phyloP scores from a whole-genome alignment of 129 eudicot genomes.

The Chrysanthemum seticuspe region DNA sequence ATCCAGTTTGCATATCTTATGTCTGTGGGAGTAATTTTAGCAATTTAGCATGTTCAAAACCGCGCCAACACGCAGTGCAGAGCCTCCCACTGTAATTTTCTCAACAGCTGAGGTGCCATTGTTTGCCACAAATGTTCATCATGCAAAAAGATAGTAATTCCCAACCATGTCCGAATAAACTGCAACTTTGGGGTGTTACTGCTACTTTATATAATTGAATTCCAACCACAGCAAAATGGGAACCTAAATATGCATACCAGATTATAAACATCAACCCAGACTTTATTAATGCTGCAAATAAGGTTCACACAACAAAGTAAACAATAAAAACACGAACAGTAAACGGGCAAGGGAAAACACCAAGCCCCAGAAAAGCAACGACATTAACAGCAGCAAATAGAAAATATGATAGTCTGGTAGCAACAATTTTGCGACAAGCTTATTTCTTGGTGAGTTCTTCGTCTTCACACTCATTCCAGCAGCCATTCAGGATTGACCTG shows the following conservation, averaged over 20 bases:
- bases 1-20: too few relatives aligned
- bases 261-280: slow-evolving; percentile 4
- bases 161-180: too few relatives aligned
- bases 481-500: slow-evolving; percentile 50
- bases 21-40: too few relatives aligned
- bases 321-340: background rate
- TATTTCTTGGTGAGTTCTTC: slow-evolving; percentile 31
- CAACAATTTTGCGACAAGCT: slow-evolving; percentile 1
- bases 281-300: slow-evolving; percentile 31
- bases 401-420: background rate
- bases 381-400: slow-evolving; percentile 13
- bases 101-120: too few relatives aligned
- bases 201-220: background rate
- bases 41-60: too few relatives aligned
- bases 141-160: too few relatives aligned
- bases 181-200: too few relatives aligned
- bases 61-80: too few relatives aligned
- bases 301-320: slow-evolving; percentile 29
- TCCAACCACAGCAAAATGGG: slow-evolving; percentile 18
- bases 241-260: slow-evolving; percentile 30
- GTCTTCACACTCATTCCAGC: slow-evolving; percentile 71
- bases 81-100: too few relatives aligned
- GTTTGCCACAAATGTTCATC: too few relatives aligned
- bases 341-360: slow-evolving; percentile 13
- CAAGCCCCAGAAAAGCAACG: background rate